A percentile compares a stretch with the other conserved stretches of the same genome.
phyloP scores from a whole-genome alignment of 2,329 filamentous ascomycete species.

The Cordyceps farinosa region DNA sequence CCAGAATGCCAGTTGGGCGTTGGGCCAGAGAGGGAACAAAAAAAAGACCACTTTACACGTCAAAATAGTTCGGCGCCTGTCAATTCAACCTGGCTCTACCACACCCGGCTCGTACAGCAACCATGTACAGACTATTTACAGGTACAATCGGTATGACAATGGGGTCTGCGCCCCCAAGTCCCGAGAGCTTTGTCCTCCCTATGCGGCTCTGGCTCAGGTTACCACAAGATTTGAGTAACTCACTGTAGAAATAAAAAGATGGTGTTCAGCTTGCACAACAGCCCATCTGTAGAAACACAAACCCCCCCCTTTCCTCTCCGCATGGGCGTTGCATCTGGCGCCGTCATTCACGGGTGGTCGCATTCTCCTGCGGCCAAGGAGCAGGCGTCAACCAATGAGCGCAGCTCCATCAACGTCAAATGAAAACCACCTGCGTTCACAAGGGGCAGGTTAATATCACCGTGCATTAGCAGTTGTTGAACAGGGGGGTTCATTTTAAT shows the following conservation, averaged over 20 bases:
- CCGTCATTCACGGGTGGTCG: neutral
- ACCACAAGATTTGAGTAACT: too few relatives aligned
- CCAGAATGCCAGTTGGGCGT: too few relatives aligned
- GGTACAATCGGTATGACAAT: too few relatives aligned
- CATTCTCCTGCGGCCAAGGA: neutral
- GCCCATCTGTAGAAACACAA: neutral
- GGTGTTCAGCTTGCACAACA: neutral
- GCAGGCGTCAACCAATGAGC: neutral
- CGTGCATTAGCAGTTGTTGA: neutral
- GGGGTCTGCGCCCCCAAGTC: too few relatives aligned
- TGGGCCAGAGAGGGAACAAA: neutral
- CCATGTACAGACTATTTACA: too few relatives aligned
- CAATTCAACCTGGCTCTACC: too few relatives aligned
- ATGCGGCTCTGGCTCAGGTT: too few relatives aligned
- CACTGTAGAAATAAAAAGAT: neutral
- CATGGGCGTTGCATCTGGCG: too few relatives aligned
- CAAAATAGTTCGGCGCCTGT: neutral
- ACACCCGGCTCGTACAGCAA: too few relatives aligned
- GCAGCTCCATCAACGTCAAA: neutral
- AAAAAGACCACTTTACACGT: neutral
- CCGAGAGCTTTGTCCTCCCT: too few relatives aligned
- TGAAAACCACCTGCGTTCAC: neutral
- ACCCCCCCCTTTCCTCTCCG: too few relatives aligned
- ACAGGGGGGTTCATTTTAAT: neutral
- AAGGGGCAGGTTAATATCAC: neutral